Conservation (phyloP, 768 basidiomycete species). For the Grammothele lineata region DNA sequence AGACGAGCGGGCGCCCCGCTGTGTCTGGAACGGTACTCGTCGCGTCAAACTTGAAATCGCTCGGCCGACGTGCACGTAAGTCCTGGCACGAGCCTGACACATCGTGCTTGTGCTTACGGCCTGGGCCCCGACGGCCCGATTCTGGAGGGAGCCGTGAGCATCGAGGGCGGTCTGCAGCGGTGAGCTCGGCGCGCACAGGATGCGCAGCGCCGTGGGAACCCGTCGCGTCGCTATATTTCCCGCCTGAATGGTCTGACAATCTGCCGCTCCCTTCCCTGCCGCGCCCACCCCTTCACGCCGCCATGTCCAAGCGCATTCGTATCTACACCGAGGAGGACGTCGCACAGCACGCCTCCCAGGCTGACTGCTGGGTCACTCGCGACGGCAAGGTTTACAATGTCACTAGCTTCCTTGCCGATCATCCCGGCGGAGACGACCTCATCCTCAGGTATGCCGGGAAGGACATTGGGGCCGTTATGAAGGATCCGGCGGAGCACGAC, state of each 20-base stretch:
- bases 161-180: no score
- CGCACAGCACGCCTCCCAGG: slow-evolving; percentile 48
- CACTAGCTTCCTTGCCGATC: slow-evolving; percentile 77
- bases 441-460: slow-evolving; percentile 79
- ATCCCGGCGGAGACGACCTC: slow-evolving; percentile 93
- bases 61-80: no score
- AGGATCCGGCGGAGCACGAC: slow-evolving; percentile 72
- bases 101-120: no score
- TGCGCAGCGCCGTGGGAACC: slow-evolving; percentile 13
- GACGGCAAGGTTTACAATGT: slow-evolving; percentile 88
- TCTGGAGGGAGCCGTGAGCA: no score
- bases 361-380: slow-evolving; percentile 81
- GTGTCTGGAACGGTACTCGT: no score
- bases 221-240: not conserved
- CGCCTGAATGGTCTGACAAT: slow-evolving; percentile 7
- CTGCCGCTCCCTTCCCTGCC: not conserved
- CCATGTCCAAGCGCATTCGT: slow-evolving; percentile 60
- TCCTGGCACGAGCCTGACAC: no score
- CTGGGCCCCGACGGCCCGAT: no score
- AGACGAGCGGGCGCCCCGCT: no score
- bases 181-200: no score
- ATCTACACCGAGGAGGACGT: slow-evolving; percentile 79
- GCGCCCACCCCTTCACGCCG: slow-evolving; percentile 8
- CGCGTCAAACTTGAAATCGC: no score
- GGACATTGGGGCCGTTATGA: slow-evolving; percentile 81